Percentiles rank a stretch among this genome's conserved stretches.
Evolutionary conservation across 139 green algal genomes (phyloP).

Genomic region (Picochlorum sp.): DNA sequence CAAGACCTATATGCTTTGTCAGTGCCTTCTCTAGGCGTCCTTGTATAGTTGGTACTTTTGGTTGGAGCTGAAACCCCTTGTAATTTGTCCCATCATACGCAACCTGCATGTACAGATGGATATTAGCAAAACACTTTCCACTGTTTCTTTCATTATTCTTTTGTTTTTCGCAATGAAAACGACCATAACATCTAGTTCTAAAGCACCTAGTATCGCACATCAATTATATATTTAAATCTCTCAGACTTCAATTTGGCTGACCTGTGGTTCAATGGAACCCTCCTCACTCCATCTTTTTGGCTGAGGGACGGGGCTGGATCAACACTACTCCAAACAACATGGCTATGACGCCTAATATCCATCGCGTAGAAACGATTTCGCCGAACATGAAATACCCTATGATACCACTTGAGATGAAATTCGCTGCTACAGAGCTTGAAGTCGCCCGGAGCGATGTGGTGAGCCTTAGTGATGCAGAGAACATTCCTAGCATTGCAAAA

Average conservation of each 20-base stretch:
- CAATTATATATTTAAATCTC: background rate
- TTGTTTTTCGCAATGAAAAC: too few species aligned
- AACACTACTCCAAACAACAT: background rate
- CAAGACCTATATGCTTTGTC: background rate
- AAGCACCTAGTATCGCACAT: too few species aligned
- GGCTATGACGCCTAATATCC: background rate
- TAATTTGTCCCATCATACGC: constrained; percentile 6
- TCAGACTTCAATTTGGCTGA: background rate
- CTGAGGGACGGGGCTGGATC: background rate
- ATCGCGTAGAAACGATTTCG: background rate
- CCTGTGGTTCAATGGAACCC: background rate
- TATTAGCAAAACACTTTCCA: too few species aligned
- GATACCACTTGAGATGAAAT: background rate
- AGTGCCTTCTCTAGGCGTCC: background rate
- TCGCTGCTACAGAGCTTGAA: background rate
- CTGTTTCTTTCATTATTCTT: too few species aligned
- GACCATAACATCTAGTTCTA: too few species aligned
- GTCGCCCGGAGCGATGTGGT: background rate
- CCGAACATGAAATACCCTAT: background rate
- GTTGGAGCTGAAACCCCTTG: constrained; percentile 1
- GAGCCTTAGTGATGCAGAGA: background rate
- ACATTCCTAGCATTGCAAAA: background rate
- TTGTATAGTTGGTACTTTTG: background rate
- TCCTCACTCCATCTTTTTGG: background rate
- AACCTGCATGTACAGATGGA: too few species aligned